Evolutionary conservation across 2,329 filamentous ascomycete species (phyloP), one percentile per base, ranked within the genome.

Genomic region (Colletotrichum chrysophilum): DNA sequence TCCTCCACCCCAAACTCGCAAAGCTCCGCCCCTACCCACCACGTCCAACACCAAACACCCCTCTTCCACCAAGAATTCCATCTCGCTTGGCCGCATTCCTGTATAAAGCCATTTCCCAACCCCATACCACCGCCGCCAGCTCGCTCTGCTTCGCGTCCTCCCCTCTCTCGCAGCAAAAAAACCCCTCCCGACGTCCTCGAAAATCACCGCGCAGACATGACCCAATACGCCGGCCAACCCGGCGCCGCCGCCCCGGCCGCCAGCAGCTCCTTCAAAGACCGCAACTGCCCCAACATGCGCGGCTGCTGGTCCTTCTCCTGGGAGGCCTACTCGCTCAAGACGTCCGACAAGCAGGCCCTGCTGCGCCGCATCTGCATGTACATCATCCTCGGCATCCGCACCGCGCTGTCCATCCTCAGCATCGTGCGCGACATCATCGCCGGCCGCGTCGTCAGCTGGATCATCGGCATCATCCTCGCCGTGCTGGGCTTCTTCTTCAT

Each of bases 351-450:
- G 48, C 28, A 60, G 34, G 71, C 55, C 24, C 60, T 75, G 38
- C 24, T 66, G 28, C 74, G 74, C 4, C 71, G 71, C n/a, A 34
- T 74, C 24, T 76, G 71, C 71, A 76, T 76, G 74, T 61, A 61
- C 32, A n/a, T 71, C 52, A 56, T 66, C 52, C 71, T 76, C 36
- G 71, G 43, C 36, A 56, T 56, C 18, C 65, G 74, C 36, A 74
- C 71, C 16, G 74, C 66, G 26, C 30, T 75, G 9, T 70, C 65
- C 58, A 32, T 75, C 30, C 13, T 75, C 8, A 64, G 52, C 71
- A 28, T 76, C 62, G 24, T 62, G 28, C 16, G 52, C 60, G 58
- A 66, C 60, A 12, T 62, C 58, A 38, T 38, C 7, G 21, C 24
- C 28, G 34, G 26, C 14, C 52, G 56, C 16, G 28, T 75, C 65